Evolutionary conservation across 2,329 filamentous ascomycete genomes (phyloP), one percentile per base, ranked within the genome.

Genomic region (Botryotinia convoluta): DNA sequence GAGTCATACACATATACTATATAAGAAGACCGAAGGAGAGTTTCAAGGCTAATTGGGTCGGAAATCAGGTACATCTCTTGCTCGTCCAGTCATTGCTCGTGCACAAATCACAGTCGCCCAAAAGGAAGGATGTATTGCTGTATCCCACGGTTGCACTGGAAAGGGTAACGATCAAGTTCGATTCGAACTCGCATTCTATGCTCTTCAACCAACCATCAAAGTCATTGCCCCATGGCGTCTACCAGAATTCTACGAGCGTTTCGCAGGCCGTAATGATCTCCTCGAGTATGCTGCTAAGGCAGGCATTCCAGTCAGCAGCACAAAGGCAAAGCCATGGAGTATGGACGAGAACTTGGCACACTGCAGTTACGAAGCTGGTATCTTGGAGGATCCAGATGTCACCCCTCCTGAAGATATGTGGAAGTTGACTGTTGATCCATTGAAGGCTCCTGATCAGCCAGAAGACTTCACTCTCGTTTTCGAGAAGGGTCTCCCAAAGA

Each of bases 351-450:
- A 93, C 84, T 80, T 93, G 78, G 91, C 90, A 72, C 92, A 95
- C 84, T 93, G 90, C 86, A 87, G 85, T 75, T 97, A 96, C 83
- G 93, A 97, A 85, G 91, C 91, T 69, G 93, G 93, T 80, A 91
- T 91, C 76, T 86, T 93, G 74, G 91, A 93, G 83, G 89, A 89
- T 76, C 87, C 87, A 61, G 83, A 87, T 80, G 84, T 87, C 78
- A 89, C 90, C 74, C 89, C 92, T 54, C 92, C 92, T 72, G 86
- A 88, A 78, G 92, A 95, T 82, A 92, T 95, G 90, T 95, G 93
- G 93, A 95, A 89, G 79, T 85, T 91, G 79, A 92, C 90, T 73
- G 83, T 87, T 73, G 90, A 92, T 79, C 92, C 92, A 59, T 83
- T 88, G 75, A 88, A 89, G 75, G 92, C 92, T 3, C 92, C 93